Percentiles rank a stretch among this genome's conserved stretches.
phyloP scores from a whole-genome alignment of 2,329 filamentous ascomycete species.

The Ceratocystis variospora region DNA sequence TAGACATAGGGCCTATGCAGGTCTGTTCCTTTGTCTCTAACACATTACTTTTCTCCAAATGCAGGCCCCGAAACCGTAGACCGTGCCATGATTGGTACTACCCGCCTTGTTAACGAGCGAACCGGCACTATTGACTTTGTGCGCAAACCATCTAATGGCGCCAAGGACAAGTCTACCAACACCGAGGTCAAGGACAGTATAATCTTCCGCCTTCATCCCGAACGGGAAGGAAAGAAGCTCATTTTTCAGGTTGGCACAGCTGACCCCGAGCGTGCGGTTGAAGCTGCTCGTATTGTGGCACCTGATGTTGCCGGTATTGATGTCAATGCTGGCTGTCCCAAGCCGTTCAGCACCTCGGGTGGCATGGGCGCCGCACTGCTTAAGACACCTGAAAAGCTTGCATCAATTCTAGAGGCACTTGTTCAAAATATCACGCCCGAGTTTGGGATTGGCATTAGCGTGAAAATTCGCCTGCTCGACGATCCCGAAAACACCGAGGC shows the following conservation, averaged over 20 bases:
- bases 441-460: conserved; percentile 82
- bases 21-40: too few species aligned
- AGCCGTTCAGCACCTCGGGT: conserved; percentile 83
- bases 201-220: conserved; percentile 73
- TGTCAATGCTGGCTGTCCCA: conserved; percentile 95
- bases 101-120: conserved; percentile 58
- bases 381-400: conserved; percentile 68
- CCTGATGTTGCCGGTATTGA: conserved; percentile 86
- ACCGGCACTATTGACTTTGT: conserved; percentile 77
- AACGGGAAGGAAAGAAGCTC: conserved; percentile 56
- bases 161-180: conserved; percentile 37
- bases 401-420: conserved; percentile 67
- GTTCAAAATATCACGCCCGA: conserved; percentile 64
- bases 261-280: conserved; percentile 65
- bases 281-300: conserved; percentile 72
- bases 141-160: conserved; percentile 58
- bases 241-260: conserved; percentile 91
- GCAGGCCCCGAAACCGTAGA: conserved; percentile 87
- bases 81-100: conserved; percentile 76
- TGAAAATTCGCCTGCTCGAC: conserved; percentile 85
- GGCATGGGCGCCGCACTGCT: conserved; percentile 94
- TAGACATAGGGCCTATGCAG: too few species aligned
- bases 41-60: background rate
- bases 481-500: conserved; percentile 60
- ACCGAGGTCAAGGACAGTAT: conserved; percentile 46